Evolutionary conservation across 306 rosid species (phyloP).

Genomic region (Rosa multiflora): DNA sequence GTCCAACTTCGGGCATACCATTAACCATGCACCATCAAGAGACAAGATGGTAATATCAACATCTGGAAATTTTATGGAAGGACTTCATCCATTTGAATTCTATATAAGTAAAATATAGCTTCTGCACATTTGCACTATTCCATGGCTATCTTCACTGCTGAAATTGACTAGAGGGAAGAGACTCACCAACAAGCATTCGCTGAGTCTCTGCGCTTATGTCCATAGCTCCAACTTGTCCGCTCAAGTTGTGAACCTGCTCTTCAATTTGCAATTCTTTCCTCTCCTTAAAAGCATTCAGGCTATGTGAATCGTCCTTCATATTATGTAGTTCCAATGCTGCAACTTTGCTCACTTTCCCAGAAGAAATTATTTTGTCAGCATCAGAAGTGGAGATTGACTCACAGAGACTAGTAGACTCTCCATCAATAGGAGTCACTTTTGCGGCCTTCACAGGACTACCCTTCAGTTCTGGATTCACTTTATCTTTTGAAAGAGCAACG

Average conservation of each 20-base stretch:
- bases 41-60: constrained; percentile 15
- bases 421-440: constrained; percentile 18
- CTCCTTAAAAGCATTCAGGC: constrained; percentile 24
- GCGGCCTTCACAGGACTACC: constrained; percentile 10
- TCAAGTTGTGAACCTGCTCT: constrained; percentile 46
- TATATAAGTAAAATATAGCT: not conserved
- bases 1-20: constrained; percentile 5
- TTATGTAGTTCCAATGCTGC: constrained; percentile 3
- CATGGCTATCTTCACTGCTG: constrained; percentile 36
- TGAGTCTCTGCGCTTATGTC: constrained; percentile 33
- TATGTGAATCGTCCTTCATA: constrained; percentile 25
- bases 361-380: constrained; percentile 1
- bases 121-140: constrained; percentile 17
- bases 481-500: constrained; percentile 9
- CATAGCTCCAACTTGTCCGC: constrained; percentile 45
- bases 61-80: not conserved
- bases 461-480: constrained; percentile 15
- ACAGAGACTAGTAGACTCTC: not conserved
- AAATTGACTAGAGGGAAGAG: constrained; percentile 32
- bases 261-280: constrained; percentile 31
- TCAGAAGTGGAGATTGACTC: constrained; percentile 12
- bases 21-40: constrained; percentile 4
- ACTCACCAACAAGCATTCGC: constrained; percentile 23
- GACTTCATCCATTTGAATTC: constrained; percentile 9
- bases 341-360: constrained; percentile 9